Base-by-base conservation (phyloP, 2,329 filamentous ascomycete genomes). In the Botryotinia convoluta region DNA sequence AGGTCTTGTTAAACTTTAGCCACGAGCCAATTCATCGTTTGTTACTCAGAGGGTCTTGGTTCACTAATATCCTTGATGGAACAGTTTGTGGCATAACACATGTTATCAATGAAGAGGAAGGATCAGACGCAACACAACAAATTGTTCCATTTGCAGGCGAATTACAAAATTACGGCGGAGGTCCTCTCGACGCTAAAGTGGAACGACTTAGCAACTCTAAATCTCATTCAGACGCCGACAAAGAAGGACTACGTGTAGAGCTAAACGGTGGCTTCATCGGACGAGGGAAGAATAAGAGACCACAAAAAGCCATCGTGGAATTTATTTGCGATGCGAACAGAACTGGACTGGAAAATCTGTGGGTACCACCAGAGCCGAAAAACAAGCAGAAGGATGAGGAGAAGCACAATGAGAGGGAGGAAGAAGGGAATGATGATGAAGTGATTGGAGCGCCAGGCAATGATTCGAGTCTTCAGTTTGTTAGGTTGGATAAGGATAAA, bases 281-380 rank as follows among this genome's bases (percentile, higher is more conserved):
- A 88, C 87, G 20, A 82, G 84, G 64, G 86, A 86, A 69, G 81
- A 83, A 86, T 67, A 85, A 86, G 72, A 83, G 83, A 42, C 84
- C 88, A 74, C 92, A 97, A 82, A 90, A 89, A 79, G 93, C 94
- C 5, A 87, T 97, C 16, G 88, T 98, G 71, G 93, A 97, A 79
- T 94, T 98, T 78, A 81, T 95, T 32, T 99, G 96, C 83, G 92
- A 97, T 79, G 85, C 83, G 44, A 86, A 91, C 2, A 87, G 88
- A 77, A 90, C 90, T 14, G 95, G 95, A 0, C 87, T 91, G 10
- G 95, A 97, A 83, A 89, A 88, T 76, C 89, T 92, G 78, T 88
- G 87, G 81, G 84, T 87, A 62, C 81, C 85, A 4, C 84, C 87
- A 75, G 87, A 91, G 73, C 77, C 81, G 48, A 73, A 74, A 35